phyloP scores from a whole-genome alignment of 139 green algal species.

The Penium margaritaceum region DNA sequence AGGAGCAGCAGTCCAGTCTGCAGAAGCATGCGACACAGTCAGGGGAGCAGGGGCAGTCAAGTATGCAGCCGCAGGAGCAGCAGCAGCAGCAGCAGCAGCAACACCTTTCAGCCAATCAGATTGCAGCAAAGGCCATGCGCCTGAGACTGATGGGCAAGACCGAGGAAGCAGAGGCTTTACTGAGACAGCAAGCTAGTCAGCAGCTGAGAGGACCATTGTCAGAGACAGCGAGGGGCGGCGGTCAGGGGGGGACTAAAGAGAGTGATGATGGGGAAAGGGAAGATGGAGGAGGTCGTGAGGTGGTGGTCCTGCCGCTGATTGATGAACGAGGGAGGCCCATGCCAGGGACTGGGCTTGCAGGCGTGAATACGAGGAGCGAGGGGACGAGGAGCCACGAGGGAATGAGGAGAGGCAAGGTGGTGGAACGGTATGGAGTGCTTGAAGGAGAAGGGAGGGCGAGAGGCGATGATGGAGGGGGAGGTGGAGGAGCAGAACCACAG shows the following conservation, averaged over 20 bases:
- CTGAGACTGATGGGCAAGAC: constrained; percentile 52
- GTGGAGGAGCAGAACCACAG: not conserved
- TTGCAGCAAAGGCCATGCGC: constrained; percentile 57
- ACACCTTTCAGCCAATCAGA: constrained; percentile 56
- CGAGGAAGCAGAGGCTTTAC: constrained; percentile 32
- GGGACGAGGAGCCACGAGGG: not conserved
- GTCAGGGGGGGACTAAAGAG: not conserved
- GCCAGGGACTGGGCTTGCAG: constrained; percentile 52
- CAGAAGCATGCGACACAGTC: too few species aligned
- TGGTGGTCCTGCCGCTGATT: constrained; percentile 56
- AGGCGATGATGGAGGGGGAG: not conserved
- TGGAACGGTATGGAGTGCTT: constrained; percentile 61
- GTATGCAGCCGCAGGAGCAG: too few species aligned
- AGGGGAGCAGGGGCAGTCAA: too few species aligned
- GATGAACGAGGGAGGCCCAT: constrained; percentile 62
- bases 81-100: too few species aligned
- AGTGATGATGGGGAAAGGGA: constrained; percentile 23
- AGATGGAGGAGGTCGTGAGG: not conserved
- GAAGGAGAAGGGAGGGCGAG: not conserved
- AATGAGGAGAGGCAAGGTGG: constrained; percentile 41
- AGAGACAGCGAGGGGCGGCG: not conserved
- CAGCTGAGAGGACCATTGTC: not conserved
- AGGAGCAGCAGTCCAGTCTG: too few species aligned
- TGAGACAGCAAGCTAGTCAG: not conserved
- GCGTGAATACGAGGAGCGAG: too few species aligned